These are phyloP conservation scores for Gilbertella persicaria DNA, from an alignment of 371 early-diverging fungal species.

Conservation along the genomic window DNA sequence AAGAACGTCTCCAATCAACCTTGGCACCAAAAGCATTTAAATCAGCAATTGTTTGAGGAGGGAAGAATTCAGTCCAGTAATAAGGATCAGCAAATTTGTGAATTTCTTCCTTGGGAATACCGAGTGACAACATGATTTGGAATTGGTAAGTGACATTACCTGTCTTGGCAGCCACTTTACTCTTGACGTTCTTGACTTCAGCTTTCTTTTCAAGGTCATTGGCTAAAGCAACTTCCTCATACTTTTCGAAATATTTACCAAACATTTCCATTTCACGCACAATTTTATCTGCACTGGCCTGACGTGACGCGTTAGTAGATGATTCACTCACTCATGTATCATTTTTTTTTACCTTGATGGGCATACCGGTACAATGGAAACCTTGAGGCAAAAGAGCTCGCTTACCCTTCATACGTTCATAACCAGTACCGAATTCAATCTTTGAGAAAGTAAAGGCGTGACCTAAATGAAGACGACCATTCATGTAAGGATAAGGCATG, in stretches of 20 bases:
- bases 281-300: conserved; percentile 98
- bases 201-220: conserved; percentile 50
- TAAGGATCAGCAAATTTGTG: conserved; percentile 94
- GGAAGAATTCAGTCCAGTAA: conserved; percentile 98
- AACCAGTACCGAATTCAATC: conserved; percentile 96
- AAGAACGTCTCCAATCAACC: conserved; percentile 98
- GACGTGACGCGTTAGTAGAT: conserved; percentile 1
- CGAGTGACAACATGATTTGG: conserved; percentile 95
- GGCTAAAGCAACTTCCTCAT: conserved; percentile 51
- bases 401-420: conserved; percentile 94
- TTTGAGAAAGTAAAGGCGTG: conserved; percentile 99
- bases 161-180: conserved; percentile 90
- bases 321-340: background rate
- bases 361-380: conserved; percentile 99
- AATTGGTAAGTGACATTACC: conserved; percentile 90
- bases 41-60: conserved; percentile 86
- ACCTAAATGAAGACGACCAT: conserved; percentile 98
- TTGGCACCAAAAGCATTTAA: conserved; percentile 87
- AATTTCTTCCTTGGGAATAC: conserved; percentile 89
- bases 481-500: conserved; percentile 99
- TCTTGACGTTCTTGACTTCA: conserved; percentile 70
- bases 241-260: conserved; percentile 79
- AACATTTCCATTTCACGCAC: conserved; percentile 93
- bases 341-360: conserved; percentile 85
- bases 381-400: conserved; percentile 97